A percentile compares a stretch with the other conserved stretches of the same genome.
These are phyloP conservation scores for Didymella segeticola DNA, from an alignment of 2,329 filamentous ascomycete species.

Conservation along the genomic window DNA sequence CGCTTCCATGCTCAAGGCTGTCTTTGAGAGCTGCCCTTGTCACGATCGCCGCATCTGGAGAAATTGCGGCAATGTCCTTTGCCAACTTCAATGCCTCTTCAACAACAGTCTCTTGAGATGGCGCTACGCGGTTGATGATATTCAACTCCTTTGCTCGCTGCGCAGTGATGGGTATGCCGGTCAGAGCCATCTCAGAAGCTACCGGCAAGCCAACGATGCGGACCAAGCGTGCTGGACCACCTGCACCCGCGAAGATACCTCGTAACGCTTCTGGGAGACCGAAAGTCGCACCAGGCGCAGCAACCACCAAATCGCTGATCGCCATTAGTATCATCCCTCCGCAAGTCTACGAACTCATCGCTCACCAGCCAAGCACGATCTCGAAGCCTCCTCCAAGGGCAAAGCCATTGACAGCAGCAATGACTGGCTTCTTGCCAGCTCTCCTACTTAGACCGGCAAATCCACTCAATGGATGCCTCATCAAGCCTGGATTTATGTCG, in stretches of 20 bases:
- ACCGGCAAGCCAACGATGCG: conserved; percentile 57
- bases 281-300: conserved; percentile 59
- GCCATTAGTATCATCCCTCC: conserved; percentile 9
- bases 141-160: conserved; percentile 53
- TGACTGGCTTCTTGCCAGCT: conserved; percentile 66
- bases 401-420: conserved; percentile 66
- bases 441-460: conserved; percentile 64
- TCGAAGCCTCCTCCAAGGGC: conserved; percentile 66
- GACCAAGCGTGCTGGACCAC: conserved; percentile 60
- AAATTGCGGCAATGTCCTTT: conserved; percentile 44
- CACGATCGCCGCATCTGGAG: conserved; percentile 48
- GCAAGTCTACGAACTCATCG: background rate
- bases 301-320: conserved; percentile 59
- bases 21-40: conserved; percentile 45
- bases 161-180: conserved; percentile 55
- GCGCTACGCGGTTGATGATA: conserved; percentile 51
- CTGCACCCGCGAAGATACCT: conserved; percentile 62
- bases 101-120: conserved; percentile 44
- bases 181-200: conserved; percentile 59
- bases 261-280: conserved; percentile 62
- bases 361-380: conserved; percentile 62
- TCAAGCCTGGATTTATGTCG: conserved; percentile 31
- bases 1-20: conserved; percentile 44
- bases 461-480: conserved; percentile 55
- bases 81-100: conserved; percentile 48